Evolutionary conservation across 2,329 filamentous ascomycete species (phyloP), one percentile per base, ranked within the genome.

Genomic region (Fusarium caatingaense): DNA sequence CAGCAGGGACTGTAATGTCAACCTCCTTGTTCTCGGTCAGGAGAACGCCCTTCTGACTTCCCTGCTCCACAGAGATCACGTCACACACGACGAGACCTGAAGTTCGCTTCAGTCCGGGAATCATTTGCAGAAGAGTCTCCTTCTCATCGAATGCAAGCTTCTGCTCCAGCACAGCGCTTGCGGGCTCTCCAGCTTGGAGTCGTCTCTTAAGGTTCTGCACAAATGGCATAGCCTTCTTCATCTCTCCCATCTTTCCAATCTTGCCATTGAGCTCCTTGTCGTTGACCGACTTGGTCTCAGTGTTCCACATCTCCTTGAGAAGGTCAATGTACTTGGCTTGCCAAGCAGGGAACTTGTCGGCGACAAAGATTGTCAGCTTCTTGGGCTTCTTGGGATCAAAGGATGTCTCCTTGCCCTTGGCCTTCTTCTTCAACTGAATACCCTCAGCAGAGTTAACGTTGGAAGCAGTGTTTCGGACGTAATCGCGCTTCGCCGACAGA

Each of bases 221-320:
- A 77, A 98, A 98, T 0, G 96, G 96, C 95, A 98, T 98, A 4
- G 94, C 95, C 83, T 97, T 96, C 89, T 98, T 99, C 87, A 94
- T 93, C 82, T 97, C 93, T 45, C 89, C 90, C 77, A 93, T 86
- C 85, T 97, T 97, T 73, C 89, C 89, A 61, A 98, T 91, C 77
- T 90, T 88, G 72, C 89, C 90, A 75, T 90, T 92, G 48, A 98
- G 84, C 60, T 88, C 89, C 84, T 97, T 97, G 79, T 97, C 93
- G 77, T 97, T 91, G 70, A 92, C 82, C 12, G 84, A 83, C 69
- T 92, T 84, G 71, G 83, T 88, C 67, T 76, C 78, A 20, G 86
- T 80, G 65, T 92, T 86, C 82, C 93, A 93, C 66, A 89, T 83
- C 76, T 92, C 87, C 71, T 89, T 89, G 20, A 97, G 87, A 37